phyloP scores from a whole-genome alignment of 257 asterid species.

The Solanum pennellii region DNA sequence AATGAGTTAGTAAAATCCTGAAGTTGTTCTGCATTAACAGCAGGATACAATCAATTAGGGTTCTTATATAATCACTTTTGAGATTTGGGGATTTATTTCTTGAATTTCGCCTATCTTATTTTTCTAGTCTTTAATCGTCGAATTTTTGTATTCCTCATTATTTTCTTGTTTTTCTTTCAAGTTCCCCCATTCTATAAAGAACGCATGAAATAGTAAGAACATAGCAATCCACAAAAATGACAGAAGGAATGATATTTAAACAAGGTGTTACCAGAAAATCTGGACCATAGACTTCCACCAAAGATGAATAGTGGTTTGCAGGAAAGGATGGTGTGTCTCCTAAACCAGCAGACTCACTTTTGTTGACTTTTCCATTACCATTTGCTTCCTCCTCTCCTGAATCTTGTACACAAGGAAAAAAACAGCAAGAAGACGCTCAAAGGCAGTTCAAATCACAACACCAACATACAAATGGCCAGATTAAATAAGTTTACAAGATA shows the following conservation, averaged over 20 bases:
- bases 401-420: neutral
- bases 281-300: neutral
- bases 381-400: neutral
- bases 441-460: neutral
- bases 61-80: neutral
- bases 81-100: neutral
- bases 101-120: neutral
- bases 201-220: neutral
- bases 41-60: neutral
- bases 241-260: neutral
- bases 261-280: constrained; percentile 9
- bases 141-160: neutral
- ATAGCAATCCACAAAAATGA: neutral
- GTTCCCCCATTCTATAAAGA: neutral
- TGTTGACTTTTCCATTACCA: neutral
- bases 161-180: neutral
- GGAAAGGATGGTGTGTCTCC: neutral
- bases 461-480: neutral
- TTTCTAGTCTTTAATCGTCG: neutral
- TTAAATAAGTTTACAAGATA: neutral
- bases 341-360: constrained; percentile 2
- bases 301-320: neutral
- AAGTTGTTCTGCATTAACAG: too few relatives aligned
- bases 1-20: too few relatives aligned
- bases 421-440: neutral